These are phyloP conservation scores for Suillus clintonianus DNA, from an alignment of 768 basidiomycete genomes.

Conservation along the genomic window DNA sequence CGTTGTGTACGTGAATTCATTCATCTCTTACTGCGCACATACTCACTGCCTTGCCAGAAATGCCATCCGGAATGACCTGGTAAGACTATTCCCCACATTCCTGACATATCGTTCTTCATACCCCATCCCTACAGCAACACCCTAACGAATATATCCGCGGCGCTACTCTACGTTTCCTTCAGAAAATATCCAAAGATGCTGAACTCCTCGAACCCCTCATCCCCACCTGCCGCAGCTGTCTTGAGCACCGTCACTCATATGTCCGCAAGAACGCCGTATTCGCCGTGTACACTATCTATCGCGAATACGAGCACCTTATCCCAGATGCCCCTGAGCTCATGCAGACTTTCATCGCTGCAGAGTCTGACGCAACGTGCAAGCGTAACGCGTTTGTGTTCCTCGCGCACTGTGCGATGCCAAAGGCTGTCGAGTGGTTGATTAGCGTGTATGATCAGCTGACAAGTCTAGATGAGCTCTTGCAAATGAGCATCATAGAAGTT, in stretches of 20 bases:
- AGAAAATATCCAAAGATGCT: slow-evolving; percentile 92
- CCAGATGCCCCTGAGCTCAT: slow-evolving; percentile 97
- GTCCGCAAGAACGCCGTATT: slow-evolving; percentile 99
- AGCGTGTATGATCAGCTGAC: slow-evolving; percentile 82
- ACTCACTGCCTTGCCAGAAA: slow-evolving; percentile 2
- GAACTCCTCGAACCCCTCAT: slow-evolving; percentile 96
- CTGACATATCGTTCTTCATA: slow-evolving; percentile 3
- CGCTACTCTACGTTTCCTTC: slow-evolving; percentile 92
- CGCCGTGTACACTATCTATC: slow-evolving; percentile 92
- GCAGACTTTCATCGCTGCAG: slow-evolving; percentile 93
- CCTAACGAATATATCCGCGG: slow-evolving; percentile 99
- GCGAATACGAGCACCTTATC: slow-evolving; percentile 91
- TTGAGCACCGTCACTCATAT: slow-evolving; percentile 97
- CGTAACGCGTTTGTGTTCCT: slow-evolving; percentile 97
- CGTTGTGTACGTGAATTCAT: slow-evolving; percentile 73
- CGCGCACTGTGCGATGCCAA: slow-evolving; percentile 79
- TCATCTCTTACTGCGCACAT: slow-evolving; percentile 13
- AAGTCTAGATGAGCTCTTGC: slow-evolving; percentile 85
- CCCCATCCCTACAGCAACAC: slow-evolving; percentile 71
- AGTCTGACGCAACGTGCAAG: slow-evolving; percentile 94
- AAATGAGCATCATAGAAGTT: slow-evolving; percentile 94
- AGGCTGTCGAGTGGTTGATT: slow-evolving; percentile 89
- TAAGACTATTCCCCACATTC: too few species aligned
- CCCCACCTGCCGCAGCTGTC: slow-evolving; percentile 88
- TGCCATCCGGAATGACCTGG: too few species aligned